Conservation (phyloP, 2,329 filamentous ascomycete genomes). For the Phialophora chinensis region DNA sequence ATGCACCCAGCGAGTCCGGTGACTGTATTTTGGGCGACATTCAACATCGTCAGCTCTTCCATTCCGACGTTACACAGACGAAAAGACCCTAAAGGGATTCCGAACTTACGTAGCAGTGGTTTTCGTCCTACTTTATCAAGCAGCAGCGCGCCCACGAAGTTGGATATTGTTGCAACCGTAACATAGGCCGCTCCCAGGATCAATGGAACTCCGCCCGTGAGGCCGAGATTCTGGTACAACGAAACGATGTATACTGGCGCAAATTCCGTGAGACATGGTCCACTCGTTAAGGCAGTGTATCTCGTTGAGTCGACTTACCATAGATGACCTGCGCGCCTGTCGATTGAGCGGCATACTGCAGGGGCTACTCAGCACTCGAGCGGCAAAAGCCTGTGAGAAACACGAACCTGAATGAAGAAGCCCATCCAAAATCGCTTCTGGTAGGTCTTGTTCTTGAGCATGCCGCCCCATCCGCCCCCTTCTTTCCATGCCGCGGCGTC, state of each 20-base stretch:
- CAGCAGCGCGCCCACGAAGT: constrained; percentile 33
- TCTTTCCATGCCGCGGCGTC: constrained; percentile 29
- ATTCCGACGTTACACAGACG: constrained; percentile 7
- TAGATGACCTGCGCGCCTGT: constrained; percentile 35
- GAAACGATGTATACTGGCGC: constrained; percentile 29
- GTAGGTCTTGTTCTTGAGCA: constrained; percentile 34
- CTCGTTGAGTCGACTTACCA: constrained; percentile 44
- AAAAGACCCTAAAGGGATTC: background rate
- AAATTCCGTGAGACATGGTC: constrained; percentile 7
- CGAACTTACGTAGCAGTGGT: constrained; percentile 40
- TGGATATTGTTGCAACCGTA: constrained; percentile 34
- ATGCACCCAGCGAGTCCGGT: constrained; percentile 33
- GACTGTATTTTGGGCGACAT: constrained; percentile 19
- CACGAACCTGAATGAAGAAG: constrained; percentile 29
- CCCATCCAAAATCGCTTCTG: constrained; percentile 35
- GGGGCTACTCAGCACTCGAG: background rate
- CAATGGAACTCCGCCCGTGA: constrained; percentile 29
- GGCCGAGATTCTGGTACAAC: constrained; percentile 35
- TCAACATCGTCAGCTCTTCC: background rate
- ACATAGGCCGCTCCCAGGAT: constrained; percentile 35
- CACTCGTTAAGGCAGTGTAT: constrained; percentile 1
- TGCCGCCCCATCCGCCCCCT: constrained; percentile 28
- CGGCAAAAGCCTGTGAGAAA: background rate
- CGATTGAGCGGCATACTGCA: constrained; percentile 34
- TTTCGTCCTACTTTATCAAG: constrained; percentile 40